Base-by-base conservation (phyloP, 306 rosid species). In the Casuarina equisetifolia region DNA sequence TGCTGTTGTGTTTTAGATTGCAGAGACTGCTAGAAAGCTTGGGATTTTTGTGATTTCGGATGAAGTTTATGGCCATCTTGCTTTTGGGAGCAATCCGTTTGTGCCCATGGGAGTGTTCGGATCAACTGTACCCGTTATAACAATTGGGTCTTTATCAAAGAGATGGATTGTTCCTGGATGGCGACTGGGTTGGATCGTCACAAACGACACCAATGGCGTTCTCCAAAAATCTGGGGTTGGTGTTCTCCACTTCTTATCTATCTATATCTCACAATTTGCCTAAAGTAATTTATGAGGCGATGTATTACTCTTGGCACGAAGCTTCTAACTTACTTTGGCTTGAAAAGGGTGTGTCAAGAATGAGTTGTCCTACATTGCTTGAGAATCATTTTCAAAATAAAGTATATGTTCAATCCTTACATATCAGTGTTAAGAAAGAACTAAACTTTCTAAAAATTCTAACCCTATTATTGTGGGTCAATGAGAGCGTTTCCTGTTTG, bases 101-200 rank as follows among this genome's bases (percentile, higher is more conserved):
- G 86, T 89, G 49, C 84, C 89, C 11, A 91, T 91, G 91, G 96
- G 86, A 72, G 79, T 69, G 67, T 89, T 91, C 80, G 76, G 88
- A 36, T 40, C 90, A 1, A 69, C 68, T 52, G 91, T 78, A 1
- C 96, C 90, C 1, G 96, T 91, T 49, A 63, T 90, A 9, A 86
- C 87, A 20, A 81, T 90, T n/a, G 91, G 96, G 3, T 88, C 92
- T 51, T 53, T 88, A 50, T 79, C 89, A 16, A 90, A 86, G 83
- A 80, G 86, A 82, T 90, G 96, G 92, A 58, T 85, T 71, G 82
- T 90, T 88, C 92, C 91, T 54, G 96, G 96, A 70, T 88, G 90
- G 96, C 82, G 88, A 80, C n/a, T 85, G 74, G 93, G 96, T 36
- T 91, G 90, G 93, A 77, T 91, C 42, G 89, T 87, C 78, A 79